These are phyloP conservation scores for Epichloe sylvatica DNA, from an alignment of 2,329 filamentous ascomycete species.

Conservation along the genomic window DNA sequence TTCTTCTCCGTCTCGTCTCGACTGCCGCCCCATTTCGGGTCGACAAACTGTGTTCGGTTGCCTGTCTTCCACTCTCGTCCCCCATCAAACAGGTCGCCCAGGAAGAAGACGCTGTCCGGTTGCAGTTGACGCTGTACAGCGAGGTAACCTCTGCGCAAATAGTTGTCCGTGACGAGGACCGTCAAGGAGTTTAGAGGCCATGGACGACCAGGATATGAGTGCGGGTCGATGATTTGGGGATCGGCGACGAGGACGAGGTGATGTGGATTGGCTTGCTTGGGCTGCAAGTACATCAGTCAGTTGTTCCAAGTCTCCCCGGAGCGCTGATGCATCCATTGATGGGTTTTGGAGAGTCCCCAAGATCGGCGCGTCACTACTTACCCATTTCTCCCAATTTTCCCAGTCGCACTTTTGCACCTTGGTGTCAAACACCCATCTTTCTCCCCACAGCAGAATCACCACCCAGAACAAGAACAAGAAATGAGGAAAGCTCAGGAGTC, in stretches of 20 bases:
- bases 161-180: slow-evolving; percentile 65
- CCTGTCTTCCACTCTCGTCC: slow-evolving; percentile 84
- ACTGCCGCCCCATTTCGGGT: slow-evolving; percentile 42
- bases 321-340: too few species aligned
- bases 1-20: slow-evolving; percentile 38
- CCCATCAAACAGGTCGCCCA: slow-evolving; percentile 91
- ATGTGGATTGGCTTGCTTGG: slow-evolving; percentile 63
- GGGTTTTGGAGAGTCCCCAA: too few species aligned
- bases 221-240: slow-evolving; percentile 82
- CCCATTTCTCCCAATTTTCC: slow-evolving; percentile 88
- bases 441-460: slow-evolving; percentile 67
- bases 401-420: slow-evolving; percentile 63
- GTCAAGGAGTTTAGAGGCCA: slow-evolving; percentile 44
- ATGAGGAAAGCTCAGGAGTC: slow-evolving; percentile 51
- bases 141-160: slow-evolving; percentile 71
- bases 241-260: slow-evolving; percentile 76
- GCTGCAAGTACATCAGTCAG: slow-evolving; percentile 36
- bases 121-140: slow-evolving; percentile 59
- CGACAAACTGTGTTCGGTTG: slow-evolving; percentile 38
- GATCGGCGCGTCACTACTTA: slow-evolving; percentile 31
- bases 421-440: slow-evolving; percentile 61
- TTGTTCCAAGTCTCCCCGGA: not conserved
- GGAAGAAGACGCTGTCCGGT: slow-evolving; percentile 81
- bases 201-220: slow-evolving; percentile 78
- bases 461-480: slow-evolving; percentile 61